phyloP scores from a whole-genome alignment of 208 protist species.

The Novymonas esmeraldas region DNA sequence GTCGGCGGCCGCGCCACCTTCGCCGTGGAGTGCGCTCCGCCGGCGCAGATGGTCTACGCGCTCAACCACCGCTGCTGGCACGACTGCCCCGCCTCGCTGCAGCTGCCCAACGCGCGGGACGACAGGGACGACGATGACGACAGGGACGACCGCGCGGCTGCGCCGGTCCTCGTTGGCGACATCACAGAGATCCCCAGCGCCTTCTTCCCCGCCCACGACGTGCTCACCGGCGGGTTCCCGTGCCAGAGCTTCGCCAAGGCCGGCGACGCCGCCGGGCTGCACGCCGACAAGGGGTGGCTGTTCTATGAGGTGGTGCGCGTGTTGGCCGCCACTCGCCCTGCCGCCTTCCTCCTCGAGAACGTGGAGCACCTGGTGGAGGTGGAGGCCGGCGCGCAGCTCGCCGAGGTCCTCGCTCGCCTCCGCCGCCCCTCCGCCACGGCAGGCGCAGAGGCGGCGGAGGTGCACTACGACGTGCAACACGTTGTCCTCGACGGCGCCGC shows the following conservation, averaged over 20 bases:
- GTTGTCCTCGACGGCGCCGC: conserved; percentile 56
- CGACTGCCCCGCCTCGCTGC: conserved; percentile 10
- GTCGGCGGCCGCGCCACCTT: conserved; percentile 64
- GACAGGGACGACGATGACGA: background rate
- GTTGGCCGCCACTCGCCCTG: conserved; percentile 39
- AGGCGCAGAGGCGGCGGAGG: background rate
- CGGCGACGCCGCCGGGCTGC: conserved; percentile 50
- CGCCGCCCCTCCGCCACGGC: conserved; percentile 11
- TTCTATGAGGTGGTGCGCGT: conserved; percentile 84
- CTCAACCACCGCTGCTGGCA: conserved; percentile 50
- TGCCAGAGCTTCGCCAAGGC: conserved; percentile 85
- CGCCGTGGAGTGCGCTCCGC: conserved; percentile 60
- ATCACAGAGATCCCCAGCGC: conserved; percentile 63
- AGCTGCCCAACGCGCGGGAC: conserved; percentile 26
- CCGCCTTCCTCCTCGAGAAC: conserved; percentile 85
- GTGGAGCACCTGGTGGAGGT: conserved; percentile 69
- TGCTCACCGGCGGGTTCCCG: conserved; percentile 84
- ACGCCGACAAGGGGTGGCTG: conserved; percentile 58
- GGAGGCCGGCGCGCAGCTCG: conserved; percentile 50
- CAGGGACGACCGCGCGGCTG: background rate
- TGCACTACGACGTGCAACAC: conserved; percentile 35
- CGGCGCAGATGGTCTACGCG: conserved; percentile 53
- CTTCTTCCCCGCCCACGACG: conserved; percentile 69
- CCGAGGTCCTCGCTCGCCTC: conserved; percentile 41
- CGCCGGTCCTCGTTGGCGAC: conserved; percentile 50